These are phyloP conservation scores for Colletotrichum australisinense DNA, from an alignment of 2,329 filamentous ascomycete species.

Conservation along the genomic window DNA sequence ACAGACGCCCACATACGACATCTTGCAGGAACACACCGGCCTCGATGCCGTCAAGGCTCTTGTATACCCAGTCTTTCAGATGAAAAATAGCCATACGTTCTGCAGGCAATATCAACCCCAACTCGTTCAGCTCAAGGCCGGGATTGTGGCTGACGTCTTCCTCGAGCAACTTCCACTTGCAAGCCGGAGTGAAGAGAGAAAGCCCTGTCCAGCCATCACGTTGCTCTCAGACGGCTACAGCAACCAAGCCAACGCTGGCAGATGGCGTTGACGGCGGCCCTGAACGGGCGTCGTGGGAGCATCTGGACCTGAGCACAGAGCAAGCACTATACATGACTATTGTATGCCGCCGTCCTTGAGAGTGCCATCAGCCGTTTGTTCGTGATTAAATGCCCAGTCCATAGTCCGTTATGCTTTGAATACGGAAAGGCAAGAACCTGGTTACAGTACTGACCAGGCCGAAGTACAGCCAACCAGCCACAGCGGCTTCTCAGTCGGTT, in stretches of 20 bases:
- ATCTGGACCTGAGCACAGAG: slow-evolving; percentile 19
- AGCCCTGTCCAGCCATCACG: background rate
- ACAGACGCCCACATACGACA: slow-evolving; percentile 28
- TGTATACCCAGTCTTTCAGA: slow-evolving; percentile 1
- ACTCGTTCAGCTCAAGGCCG: background rate
- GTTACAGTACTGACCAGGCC: slow-evolving; percentile 44
- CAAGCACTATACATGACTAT: slow-evolving; percentile 30
- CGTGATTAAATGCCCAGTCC: background rate
- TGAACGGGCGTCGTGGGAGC: slow-evolving; percentile 21
- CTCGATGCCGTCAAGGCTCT: slow-evolving; percentile 9
- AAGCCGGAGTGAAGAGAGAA: background rate
- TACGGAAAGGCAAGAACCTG: background rate
- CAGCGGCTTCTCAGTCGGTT: background rate
- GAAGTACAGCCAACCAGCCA: slow-evolving; percentile 16
- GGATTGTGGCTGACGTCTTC: background rate
- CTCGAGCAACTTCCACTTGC: background rate
- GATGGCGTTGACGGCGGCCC: slow-evolving; percentile 31
- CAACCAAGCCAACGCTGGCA: slow-evolving; percentile 20
- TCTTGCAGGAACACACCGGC: slow-evolving; percentile 25
- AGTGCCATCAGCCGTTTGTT: slow-evolving; percentile 3
- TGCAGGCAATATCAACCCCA: background rate
- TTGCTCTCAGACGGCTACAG: background rate
- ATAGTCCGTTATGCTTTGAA: background rate
- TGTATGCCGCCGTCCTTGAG: slow-evolving; percentile 16
- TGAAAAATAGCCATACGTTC: slow-evolving; percentile 7